Base-by-base conservation (phyloP, 495 filamentous ascomycete species). In the Podospora tetraspora region DNA sequence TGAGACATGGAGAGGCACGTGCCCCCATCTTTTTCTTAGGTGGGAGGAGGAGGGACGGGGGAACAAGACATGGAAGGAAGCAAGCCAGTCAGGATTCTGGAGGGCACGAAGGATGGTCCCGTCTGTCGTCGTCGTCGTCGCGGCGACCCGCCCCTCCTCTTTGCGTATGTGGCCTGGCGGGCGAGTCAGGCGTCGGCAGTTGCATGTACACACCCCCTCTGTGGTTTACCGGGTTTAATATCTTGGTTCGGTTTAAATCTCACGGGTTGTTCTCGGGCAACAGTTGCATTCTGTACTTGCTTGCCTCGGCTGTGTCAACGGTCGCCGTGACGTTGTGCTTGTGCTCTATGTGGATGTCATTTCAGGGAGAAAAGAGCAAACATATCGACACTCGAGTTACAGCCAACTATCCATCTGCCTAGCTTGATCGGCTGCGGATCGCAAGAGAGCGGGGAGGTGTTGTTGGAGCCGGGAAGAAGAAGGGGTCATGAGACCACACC, bases 1-100 rank as follows among this genome's bases (percentile, higher is more conserved):
- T 66, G 63, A 66, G 63, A 66, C 63, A 66, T 32, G 43, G 22
- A 58, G 10, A 11, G n/a, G 52, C 63, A 66, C 63, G 29, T 59
- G 63, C 24, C 27, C 16, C n/a, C 11, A 23, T 65, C 24, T 12
- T 43, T 37, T 43, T 25, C 9, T 8, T n/a, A 19, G 37, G 13
- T 43, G 37, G 13, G 37, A 52, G 16, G 43, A 52, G 19, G 43
- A 52, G 16, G 43, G 43, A 52, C 22, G 58, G 24, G 58, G 25
- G 5, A 59, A 11, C 16, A 59, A 52, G 43, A 52, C 19, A 52
- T 7, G 37, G 5, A 4, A 16, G 3, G 11, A 16, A 13, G 11
- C 30, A 19, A 19, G 43, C 43, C 43, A 52, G 43, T 52, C 34
- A 43, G 43, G 43, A n/a, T n/a, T 43, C 32, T 19, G 43, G 19